Conservation (phyloP, 331 rosid genomes). For the Rhamnella rubrinervis region DNA sequence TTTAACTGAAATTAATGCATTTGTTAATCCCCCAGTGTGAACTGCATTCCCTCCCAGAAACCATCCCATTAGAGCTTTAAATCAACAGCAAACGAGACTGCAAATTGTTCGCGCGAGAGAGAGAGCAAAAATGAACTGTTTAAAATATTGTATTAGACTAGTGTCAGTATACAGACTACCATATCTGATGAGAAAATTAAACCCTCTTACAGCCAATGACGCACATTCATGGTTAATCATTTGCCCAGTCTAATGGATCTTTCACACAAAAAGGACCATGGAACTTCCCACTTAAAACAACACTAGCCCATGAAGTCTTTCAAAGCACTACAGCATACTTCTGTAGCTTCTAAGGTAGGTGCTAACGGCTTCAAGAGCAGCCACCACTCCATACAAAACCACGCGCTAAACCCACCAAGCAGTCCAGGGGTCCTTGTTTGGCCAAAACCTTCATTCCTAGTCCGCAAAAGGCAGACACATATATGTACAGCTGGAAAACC, state of each 20-base stretch:
- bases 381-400: background rate
- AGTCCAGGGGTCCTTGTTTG: background rate
- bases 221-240: too few species aligned
- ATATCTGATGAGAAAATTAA: background rate
- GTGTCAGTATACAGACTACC: background rate
- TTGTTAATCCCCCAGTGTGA: too few species aligned
- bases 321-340: slow-evolving; percentile 13
- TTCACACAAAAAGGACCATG: background rate
- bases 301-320: slow-evolving; percentile 2
- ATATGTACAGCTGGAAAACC: too few species aligned
- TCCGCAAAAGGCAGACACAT: background rate
- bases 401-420: slow-evolving; percentile 1
- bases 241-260: background rate
- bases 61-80: too few species aligned
- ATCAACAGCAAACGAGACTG: too few species aligned
- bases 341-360: background rate
- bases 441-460: slow-evolving; percentile 14
- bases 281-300: slow-evolving; percentile 4
- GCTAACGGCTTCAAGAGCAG: slow-evolving; percentile 3
- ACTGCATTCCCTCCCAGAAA: too few species aligned
- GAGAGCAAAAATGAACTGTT: background rate
- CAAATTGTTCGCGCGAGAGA: background rate
- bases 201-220: background rate
- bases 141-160: background rate
- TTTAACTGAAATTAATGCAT: too few species aligned